Conservation (phyloP, 345 rosid genomes). For the Dovyalis caffra region DNA sequence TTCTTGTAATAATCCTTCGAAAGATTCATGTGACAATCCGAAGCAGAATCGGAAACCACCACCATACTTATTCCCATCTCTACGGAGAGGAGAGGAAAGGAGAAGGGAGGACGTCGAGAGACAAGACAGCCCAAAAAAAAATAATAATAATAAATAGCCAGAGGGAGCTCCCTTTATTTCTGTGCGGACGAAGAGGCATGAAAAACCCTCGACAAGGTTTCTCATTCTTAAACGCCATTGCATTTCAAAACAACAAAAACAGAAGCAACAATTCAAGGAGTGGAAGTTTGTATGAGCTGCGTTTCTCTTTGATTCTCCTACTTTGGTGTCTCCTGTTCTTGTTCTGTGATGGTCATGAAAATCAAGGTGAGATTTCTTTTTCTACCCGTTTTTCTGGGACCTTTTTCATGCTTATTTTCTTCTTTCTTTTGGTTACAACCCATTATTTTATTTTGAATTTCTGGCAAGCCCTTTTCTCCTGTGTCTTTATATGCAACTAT, state of each 20-base stretch:
- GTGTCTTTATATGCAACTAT: background rate
- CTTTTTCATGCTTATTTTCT: background rate
- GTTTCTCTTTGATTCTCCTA: conserved; percentile 51
- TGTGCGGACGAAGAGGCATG: conserved; percentile 28
- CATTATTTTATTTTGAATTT: conserved; percentile 2
- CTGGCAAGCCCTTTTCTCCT: conserved; percentile 8
- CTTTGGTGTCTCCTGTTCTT: conserved; percentile 71
- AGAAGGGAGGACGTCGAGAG: background rate
- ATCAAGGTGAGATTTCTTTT: conserved; percentile 43
- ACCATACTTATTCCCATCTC: background rate
- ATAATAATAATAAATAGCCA: too few relatives aligned
- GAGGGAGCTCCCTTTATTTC: background rate
- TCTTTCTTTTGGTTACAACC: background rate
- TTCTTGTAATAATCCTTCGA: background rate
- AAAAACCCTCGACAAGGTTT: conserved; percentile 33
- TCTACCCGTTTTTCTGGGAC: background rate
- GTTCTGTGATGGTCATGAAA: conserved; percentile 54
- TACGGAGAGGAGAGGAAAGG: background rate
- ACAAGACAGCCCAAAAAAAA: background rate
- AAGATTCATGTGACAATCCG: background rate
- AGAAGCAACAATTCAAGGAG: conserved; percentile 2
- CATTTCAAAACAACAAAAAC: conserved; percentile 20
- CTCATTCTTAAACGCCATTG: conserved; percentile 19
- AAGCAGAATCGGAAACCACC: background rate
- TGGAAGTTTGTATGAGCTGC: conserved; percentile 43